phyloP scores from a whole-genome alignment of 2,329 filamentous ascomycete species.

The Nemania bipapillata region DNA sequence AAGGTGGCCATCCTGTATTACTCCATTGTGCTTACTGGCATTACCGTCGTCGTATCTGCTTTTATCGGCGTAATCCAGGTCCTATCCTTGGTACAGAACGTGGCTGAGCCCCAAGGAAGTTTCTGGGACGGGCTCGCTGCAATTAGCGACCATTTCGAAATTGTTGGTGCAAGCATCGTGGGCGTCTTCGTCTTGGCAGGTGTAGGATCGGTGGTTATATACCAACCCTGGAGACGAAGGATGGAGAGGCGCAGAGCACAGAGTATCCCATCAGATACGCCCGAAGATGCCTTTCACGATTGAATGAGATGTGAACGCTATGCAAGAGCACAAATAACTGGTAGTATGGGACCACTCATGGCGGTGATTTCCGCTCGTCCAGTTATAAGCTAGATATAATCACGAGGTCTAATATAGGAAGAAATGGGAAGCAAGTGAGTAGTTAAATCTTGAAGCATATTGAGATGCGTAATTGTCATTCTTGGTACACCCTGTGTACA shows the following conservation, averaged over 20 bases:
- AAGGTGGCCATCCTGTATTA: conserved; percentile 93
- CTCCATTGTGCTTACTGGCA: conserved; percentile 83
- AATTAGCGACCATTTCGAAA: conserved; percentile 82
- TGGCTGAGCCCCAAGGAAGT: conserved; percentile 75
- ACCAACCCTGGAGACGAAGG: conserved; percentile 78
- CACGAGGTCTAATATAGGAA: neutral
- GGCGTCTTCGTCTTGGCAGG: conserved; percentile 84
- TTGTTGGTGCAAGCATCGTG: conserved; percentile 87
- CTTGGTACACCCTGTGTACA: conserved; percentile 32
- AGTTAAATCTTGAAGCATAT: conserved; percentile 14
- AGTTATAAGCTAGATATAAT: neutral
- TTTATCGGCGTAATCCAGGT: conserved; percentile 89
- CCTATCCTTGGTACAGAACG: conserved; percentile 79
- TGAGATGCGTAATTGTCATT: conserved; percentile 33
- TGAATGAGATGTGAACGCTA: neutral
- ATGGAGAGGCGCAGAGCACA: conserved; percentile 52
- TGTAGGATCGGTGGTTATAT: conserved; percentile 75
- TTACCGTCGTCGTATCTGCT: conserved; percentile 84
- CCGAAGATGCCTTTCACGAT: conserved; percentile 22
- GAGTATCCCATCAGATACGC: conserved; percentile 29
- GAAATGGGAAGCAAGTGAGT: conserved; percentile 6
- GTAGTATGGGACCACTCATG: neutral
- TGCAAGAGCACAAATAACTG: neutral
- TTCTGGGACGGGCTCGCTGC: conserved; percentile 91
- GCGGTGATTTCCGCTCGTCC: neutral